Percentiles rank a stretch among this genome's conserved stretches.
Conservation (phyloP, 768 basidiomycete genomes). For the Phlegmacium glaucopus region DNA sequence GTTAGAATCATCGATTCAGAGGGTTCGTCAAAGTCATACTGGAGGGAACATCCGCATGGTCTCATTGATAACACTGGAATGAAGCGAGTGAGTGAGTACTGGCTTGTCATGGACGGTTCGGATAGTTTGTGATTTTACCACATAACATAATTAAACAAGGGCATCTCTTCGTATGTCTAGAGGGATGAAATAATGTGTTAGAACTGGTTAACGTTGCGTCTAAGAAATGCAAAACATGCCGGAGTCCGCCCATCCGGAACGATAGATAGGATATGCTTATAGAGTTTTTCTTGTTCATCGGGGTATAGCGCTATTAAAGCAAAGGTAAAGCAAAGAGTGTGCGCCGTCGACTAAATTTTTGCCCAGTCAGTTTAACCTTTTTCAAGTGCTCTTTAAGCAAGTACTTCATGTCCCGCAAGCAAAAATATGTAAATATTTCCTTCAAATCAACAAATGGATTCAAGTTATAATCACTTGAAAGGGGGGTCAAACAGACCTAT, state of each 20-base stretch:
- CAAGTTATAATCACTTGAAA: not conserved
- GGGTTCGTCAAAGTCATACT: conserved; percentile 4
- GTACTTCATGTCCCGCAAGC: conserved; percentile 57
- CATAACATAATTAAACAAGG: conserved; percentile 5
- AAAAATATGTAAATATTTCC: conserved; percentile 44
- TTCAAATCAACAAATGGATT: not conserved
- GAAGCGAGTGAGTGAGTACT: no score
- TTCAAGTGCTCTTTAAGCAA: conserved; percentile 7
- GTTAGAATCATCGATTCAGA: not conserved
- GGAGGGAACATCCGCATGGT: conserved; percentile 35
- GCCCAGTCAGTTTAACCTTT: not conserved
- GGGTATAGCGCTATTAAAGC: conserved; percentile 40
- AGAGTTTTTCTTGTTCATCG: conserved; percentile 41
- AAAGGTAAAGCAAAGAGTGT: conserved; percentile 35
- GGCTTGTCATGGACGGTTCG: no score
- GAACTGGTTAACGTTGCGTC: not conserved
- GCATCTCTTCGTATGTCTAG: conserved; percentile 16
- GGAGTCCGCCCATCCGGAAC: conserved; percentile 17
- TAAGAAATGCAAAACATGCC: conserved; percentile 4
- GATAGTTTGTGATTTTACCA: conserved; percentile 10
- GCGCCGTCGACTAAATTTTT: conserved; percentile 33
- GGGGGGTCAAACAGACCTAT: conserved; percentile 23
- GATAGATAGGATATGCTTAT: conserved; percentile 32
- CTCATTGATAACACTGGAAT: conserved; percentile 35
- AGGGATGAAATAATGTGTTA: not conserved